Conservation (phyloP, 352 stramenopile species). For the Globisporangium perplexum region DNA sequence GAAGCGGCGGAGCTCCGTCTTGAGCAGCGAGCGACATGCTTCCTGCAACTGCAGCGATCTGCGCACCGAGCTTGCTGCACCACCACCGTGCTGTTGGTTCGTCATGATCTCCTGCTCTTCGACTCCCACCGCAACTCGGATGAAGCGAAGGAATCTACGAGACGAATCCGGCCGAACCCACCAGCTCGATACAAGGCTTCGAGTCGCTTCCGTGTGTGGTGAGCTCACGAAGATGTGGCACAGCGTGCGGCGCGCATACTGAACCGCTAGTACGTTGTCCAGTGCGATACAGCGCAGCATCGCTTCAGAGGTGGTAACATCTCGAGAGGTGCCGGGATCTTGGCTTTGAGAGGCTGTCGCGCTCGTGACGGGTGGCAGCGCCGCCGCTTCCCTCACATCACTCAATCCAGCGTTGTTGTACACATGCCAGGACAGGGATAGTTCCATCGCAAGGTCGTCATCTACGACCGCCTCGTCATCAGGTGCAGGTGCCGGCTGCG, state of each 20-base stretch:
- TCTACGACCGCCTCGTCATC: slow-evolving; percentile 9
- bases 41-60: background rate
- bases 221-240: slow-evolving; percentile 16
- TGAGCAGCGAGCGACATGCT: slow-evolving; percentile 3
- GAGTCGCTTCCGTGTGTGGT: background rate
- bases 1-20: background rate
- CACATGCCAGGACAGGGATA: background rate
- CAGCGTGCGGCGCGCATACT: slow-evolving; percentile 25
- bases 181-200: slow-evolving; percentile 17
- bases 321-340: background rate
- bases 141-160: slow-evolving; percentile 15
- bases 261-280: slow-evolving; percentile 22
- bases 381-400: background rate
- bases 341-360: no score
- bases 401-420: background rate
- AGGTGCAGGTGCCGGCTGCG: slow-evolving; percentile 9
- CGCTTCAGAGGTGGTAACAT: slow-evolving; percentile 8
- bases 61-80: background rate
- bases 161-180: slow-evolving; percentile 12
- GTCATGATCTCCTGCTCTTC: slow-evolving; percentile 16
- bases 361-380: background rate
- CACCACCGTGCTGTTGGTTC: background rate
- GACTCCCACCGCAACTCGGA: slow-evolving; percentile 21
- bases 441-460: slow-evolving; percentile 3
- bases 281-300: slow-evolving; percentile 24